Evolutionary conservation across 306 rosid species (phyloP), one percentile per base, ranked within the genome.

Genomic region (Glycine tomentella): DNA sequence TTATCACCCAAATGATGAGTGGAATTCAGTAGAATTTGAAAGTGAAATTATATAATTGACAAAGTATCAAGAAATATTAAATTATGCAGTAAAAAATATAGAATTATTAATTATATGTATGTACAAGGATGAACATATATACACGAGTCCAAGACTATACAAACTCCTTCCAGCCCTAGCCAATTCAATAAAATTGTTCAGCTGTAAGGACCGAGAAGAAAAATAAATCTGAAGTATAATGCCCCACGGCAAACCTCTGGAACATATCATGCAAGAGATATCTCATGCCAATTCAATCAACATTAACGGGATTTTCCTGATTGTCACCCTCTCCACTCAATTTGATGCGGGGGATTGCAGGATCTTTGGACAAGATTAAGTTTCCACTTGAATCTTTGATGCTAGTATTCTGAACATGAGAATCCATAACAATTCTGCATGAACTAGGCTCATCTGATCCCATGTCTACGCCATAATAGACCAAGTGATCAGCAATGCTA

Each of bases 401-500:
- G 80, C 84, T 74, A 16, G 77, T 81, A 63, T 67, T 81, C 15
- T 49, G 51, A 79, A 80, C 57, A 70, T 6, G 68, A 81, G 85
- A 63, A 85, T 81, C 80, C 97, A 90, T 90, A 77, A 93, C 93
- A 84, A 96, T 88, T 84, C 82, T 86, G 85, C 99, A 96, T 15
- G 91, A 78, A 75, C 76, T 83, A 83, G 92, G 88, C 16, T 77
- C 59, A 55, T 85, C 85, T 14, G 89, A 85, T 85, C 84, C 89
- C 85, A 96, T 66, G 44, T 85, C 72, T 57, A 90, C 79, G 8
- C 92, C 97, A 55, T 78, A 96, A 77, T 96, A 96, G 11, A 31
- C 75, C 49, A 96, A 75, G 85, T 96, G 99, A 81, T 96, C 99
- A 2, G 84, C 50, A 55, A 96, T 87, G 80, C 99, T 96, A 80